Evolutionary conservation across 2,329 filamentous ascomycete genomes (phyloP), one percentile per base, ranked within the genome.

Genomic region (Penicillium griseofulvum): DNA sequence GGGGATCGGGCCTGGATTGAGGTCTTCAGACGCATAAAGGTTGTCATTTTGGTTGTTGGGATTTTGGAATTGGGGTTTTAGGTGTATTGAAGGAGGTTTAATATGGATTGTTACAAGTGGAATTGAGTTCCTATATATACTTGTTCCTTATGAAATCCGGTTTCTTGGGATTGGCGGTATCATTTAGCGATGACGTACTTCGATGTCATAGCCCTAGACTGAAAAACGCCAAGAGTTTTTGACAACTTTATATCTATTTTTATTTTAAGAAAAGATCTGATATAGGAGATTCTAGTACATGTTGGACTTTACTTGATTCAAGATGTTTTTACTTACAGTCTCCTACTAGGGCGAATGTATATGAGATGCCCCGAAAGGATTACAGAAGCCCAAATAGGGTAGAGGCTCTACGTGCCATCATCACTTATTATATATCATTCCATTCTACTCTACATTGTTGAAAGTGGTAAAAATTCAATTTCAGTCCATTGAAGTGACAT

Each of bases 191-290:
- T 55, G 52, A 55, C 52, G 52, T 45, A 31, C n/a, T 14, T 29
- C 34, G 28, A 51, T 55, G 52, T 51, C 52, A 55, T 51, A 42
- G 11, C 29, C 14, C 14, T 34, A 11, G 5, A 8, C 24, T 31
- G 31, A 12, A 38, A 38, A 14, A 43, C 14, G 52, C 52, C 52
- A 55, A 55, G 52, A 51, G 46, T 44, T 49, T 42, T 10, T 0
- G 24, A 42, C 14, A 36, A 39, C 46, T 49, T 33, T 45, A 43
- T 50, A 39, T 54, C 31, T 39, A 50, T 43, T 33, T 41, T 36
- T 37, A 22, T 16, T 42, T 9, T 16, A 24, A 24, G n/a, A 28
- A 28, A 31, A 17, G 16, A 34, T 41, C n/a, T 14, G 8, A 24
- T 33, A 19, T 16, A 17, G 42, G 8, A 8, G 11, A 7, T 39